Conservation (phyloP, 495 filamentous ascomycete species). For the Penicillium bialowiezense region DNA sequence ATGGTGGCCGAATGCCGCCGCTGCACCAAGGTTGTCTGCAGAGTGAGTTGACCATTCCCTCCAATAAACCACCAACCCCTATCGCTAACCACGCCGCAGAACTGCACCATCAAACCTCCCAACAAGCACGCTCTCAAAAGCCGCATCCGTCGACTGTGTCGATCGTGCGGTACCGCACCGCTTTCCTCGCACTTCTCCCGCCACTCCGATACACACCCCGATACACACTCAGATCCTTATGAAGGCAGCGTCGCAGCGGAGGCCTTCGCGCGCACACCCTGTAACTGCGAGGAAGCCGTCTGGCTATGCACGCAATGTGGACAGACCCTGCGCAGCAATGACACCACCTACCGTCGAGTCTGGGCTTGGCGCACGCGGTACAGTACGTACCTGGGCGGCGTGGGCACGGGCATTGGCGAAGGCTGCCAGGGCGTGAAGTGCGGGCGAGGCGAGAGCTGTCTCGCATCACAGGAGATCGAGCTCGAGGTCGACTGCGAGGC, state of each 20-base stretch:
- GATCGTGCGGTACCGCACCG: conserved; percentile 64
- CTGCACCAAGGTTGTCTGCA: conserved; percentile 73
- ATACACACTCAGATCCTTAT: neutral
- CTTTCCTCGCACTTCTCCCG: conserved; percentile 37
- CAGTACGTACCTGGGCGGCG: conserved; percentile 66
- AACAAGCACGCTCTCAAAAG: conserved; percentile 55
- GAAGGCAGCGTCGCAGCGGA: conserved; percentile 12
- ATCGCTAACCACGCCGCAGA: conserved; percentile 46
- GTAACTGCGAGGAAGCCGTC: conserved; percentile 63
- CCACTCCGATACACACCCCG: conserved; percentile 3
- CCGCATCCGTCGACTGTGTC: conserved; percentile 77
- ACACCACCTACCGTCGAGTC: conserved; percentile 73
- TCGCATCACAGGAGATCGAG: conserved; percentile 69
- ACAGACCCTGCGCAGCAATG: conserved; percentile 59
- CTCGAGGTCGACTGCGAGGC: conserved; percentile 78
- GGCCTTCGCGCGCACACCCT: conserved; percentile 58
- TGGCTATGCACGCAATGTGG: conserved; percentile 85
- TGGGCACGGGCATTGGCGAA: conserved; percentile 85
- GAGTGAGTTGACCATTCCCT: conserved; percentile 50
- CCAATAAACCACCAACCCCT: neutral
- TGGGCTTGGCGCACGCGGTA: conserved; percentile 92
- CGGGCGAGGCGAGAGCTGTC: conserved; percentile 66
- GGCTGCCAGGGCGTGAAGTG: conserved; percentile 84
- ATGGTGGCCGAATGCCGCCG: conserved; percentile 78
- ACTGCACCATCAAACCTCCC: conserved; percentile 80